Evolutionary conservation across 345 rosid species (phyloP), one percentile per base, ranked within the genome.

Genomic region (Tarenaya hassleriana): DNA sequence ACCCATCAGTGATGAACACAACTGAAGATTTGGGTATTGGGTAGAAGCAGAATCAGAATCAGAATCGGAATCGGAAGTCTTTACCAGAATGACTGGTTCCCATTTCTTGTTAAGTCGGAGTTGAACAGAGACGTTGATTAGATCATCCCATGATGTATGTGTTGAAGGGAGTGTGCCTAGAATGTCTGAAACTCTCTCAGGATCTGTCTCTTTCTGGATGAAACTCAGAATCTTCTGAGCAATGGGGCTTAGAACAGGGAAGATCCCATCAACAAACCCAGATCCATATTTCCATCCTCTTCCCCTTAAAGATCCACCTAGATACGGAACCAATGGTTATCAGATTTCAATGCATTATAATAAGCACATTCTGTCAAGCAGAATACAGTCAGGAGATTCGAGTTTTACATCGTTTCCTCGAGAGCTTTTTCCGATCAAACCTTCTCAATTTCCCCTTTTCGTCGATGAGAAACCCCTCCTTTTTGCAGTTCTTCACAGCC

Each of bases 241-340:
- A 62, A 62, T 59, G 43, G 95, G 88, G 49, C 94, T 82, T 52
- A 86, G 50, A 20, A 90, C 97, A 2, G 95, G 95, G 71, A 90
- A 90, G 13, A 90, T 75, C 40, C 95, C 95, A 74, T 90, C 95
- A 0, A 86, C 97, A 58, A 90, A 90, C 3, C 95, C 95, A 7
- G 97, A 90, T 18, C 95, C 95, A 18, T 90, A 90, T 62, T 90
- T 86, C 97, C 95, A 86, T 65, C 97, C 97, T 67, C 73, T 55
- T 17, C 97, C 94, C 20, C 84, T 86, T 60, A 90, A 74, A 62
- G 94, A 73, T 19, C 97, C 95, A 69, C 91, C 97, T 90, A 62
- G 56, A 58, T 8, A 13, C 8, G 49, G 12, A 49, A 47, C 44
- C 13, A 58, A 66, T 38, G 16, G 10, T 44, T 11, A 37, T 10